Evolutionary conservation across 1,139 yeast genomes (phyloP).

Genomic region (Tardiomyces blankii): DNA sequence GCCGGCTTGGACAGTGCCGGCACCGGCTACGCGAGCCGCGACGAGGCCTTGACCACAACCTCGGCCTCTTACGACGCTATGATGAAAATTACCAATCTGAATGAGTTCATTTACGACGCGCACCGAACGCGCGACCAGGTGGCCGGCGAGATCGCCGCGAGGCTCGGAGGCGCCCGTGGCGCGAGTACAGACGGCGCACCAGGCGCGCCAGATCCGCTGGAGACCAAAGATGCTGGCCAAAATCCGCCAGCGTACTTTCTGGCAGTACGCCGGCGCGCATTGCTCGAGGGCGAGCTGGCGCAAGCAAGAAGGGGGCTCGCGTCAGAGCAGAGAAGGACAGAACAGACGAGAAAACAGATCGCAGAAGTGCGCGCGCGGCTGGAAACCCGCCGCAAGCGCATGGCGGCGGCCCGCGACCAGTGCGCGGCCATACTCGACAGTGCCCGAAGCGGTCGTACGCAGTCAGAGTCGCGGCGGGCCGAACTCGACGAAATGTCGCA

Average conservation of each 20-base stretch:
- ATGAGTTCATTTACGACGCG: conserved; percentile 32
- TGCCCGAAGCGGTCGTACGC: neutral
- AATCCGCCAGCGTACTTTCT: neutral
- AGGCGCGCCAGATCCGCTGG: neutral
- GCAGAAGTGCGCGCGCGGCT: neutral
- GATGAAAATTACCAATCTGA: conserved; percentile 36
- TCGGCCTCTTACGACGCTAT: conserved; percentile 21
- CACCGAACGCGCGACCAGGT: conserved; percentile 18
- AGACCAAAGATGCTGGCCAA: neutral
- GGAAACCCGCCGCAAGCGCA: neutral
- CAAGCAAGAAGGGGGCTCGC: neutral
- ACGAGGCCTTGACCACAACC: neutral
- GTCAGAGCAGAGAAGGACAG: neutral
- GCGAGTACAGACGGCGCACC: neutral
- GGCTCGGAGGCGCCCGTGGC: neutral
- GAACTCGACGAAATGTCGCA: neutral
- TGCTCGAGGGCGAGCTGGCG: neutral
- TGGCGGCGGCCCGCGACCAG: neutral
- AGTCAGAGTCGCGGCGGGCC: neutral
- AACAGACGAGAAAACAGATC: neutral
- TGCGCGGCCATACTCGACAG: neutral
- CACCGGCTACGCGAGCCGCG: conserved; percentile 5
- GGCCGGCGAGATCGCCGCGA: conserved; percentile 6
- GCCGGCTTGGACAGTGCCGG: neutral
- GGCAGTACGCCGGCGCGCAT: neutral